Evolutionary conservation across 129 eudicot species (phyloP).

Genomic region (Centella asiatica): DNA sequence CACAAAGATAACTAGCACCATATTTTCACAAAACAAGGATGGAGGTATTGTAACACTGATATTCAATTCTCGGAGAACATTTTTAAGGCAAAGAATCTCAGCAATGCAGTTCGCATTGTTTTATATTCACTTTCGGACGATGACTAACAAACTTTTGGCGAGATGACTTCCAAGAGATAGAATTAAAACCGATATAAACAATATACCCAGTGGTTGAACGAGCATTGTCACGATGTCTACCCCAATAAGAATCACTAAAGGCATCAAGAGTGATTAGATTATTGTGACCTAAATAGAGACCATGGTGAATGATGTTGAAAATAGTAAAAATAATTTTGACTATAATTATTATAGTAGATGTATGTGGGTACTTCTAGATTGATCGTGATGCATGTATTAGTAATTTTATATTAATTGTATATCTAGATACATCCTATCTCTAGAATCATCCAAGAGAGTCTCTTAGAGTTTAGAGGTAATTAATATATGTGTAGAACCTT

Average conservation of each 20-base stretch:
- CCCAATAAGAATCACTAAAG: background rate
- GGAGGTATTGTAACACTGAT: background rate
- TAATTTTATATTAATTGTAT: too few relatives aligned
- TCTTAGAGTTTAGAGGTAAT: too few relatives aligned
- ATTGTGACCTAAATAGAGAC: background rate
- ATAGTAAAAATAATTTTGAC: too few relatives aligned
- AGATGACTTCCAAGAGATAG: conserved; percentile 3
- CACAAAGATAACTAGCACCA: background rate
- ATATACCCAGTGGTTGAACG: background rate
- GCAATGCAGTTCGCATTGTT: background rate
- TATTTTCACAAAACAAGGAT: conserved; percentile 2
- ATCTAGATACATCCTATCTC: too few relatives aligned
- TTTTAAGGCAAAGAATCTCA: background rate
- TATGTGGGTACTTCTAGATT: too few relatives aligned
- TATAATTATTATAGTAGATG: too few relatives aligned
- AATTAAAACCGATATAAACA: background rate
- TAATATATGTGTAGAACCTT: too few relatives aligned
- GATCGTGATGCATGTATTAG: too few relatives aligned
- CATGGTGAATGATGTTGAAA: too few relatives aligned
- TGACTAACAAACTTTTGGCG: background rate
- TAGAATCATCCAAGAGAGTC: too few relatives aligned
- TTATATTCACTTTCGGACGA: conserved; percentile 5
- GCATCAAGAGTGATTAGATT: background rate
- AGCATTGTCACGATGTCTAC: background rate
- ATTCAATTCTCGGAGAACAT: background rate